A percentile compares a stretch with the other conserved stretches of the same genome.
Conservation (phyloP, 371 early-diverging fungal genomes). For the Mycotypha africana region DNA sequence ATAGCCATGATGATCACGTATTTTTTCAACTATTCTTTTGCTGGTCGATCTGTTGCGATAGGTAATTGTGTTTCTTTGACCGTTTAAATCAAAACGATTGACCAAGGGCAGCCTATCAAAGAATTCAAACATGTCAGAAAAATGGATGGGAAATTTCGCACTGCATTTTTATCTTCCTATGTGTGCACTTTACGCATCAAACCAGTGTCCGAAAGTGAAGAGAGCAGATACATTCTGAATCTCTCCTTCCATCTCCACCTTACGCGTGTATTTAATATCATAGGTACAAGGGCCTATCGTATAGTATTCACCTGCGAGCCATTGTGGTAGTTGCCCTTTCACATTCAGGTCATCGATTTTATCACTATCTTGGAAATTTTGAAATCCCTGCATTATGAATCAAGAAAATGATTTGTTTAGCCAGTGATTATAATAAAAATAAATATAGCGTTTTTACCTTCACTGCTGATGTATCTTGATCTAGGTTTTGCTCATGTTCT, state of each 20-base stretch:
- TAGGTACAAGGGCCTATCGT: slow-evolving; percentile 59
- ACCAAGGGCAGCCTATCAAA: slow-evolving; percentile 50
- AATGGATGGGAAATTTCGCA: no score
- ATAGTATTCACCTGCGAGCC: slow-evolving; percentile 59
- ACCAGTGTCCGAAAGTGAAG: slow-evolving; percentile 67
- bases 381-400: slow-evolving; percentile 43
- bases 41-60: slow-evolving; percentile 59
- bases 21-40: slow-evolving; percentile 53
- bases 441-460: slow-evolving; percentile 6
- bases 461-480: slow-evolving; percentile 12
- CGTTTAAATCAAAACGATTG: slow-evolving; percentile 58
- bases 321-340: slow-evolving; percentile 54
- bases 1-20: slow-evolving; percentile 64
- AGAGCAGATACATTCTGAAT: slow-evolving; percentile 50
- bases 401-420: background rate
- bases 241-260: slow-evolving; percentile 51
- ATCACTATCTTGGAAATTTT: slow-evolving; percentile 31
- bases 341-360: slow-evolving; percentile 37
- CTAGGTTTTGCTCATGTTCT: background rate
- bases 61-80: slow-evolving; percentile 42
- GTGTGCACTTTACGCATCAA: slow-evolving; percentile 54
- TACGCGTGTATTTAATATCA: slow-evolving; percentile 58
- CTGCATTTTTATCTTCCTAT: background rate
- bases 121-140: no score
- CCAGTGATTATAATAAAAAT: background rate